Evolutionary conservation across 306 rosid genomes (phyloP).

Genomic region (Cicer chorassanicum): DNA sequence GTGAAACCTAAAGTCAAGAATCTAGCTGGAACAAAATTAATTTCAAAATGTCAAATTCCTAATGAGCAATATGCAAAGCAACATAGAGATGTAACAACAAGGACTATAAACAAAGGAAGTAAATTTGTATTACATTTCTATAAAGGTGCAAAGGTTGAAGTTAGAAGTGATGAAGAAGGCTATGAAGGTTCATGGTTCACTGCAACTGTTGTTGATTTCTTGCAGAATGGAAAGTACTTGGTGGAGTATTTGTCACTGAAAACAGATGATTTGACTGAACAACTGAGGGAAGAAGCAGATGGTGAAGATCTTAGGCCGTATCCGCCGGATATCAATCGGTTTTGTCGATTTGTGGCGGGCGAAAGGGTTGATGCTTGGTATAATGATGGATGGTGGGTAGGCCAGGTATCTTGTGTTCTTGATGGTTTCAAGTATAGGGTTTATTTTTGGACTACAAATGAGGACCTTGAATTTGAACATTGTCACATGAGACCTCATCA

Average conservation of each 20-base stretch:
- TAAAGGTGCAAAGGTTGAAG: conserved; percentile 47
- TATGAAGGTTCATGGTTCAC: conserved; percentile 52
- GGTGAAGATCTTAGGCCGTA: conserved; percentile 49
- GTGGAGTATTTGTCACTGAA: conserved; percentile 53
- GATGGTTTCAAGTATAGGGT: conserved; percentile 42
- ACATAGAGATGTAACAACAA: neutral
- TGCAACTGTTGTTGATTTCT: conserved; percentile 39
- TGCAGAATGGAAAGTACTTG: conserved; percentile 45
- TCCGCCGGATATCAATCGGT: conserved; percentile 45
- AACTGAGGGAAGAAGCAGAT: conserved; percentile 51
- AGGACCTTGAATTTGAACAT: conserved; percentile 49
- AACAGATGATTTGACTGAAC: conserved; percentile 52
- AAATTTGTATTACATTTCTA: conserved; percentile 25
- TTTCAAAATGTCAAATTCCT: conserved; percentile 30
- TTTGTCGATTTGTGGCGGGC: neutral
- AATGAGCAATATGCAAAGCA: conserved; percentile 18
- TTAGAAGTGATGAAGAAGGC: conserved; percentile 57
- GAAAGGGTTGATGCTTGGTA: conserved; percentile 53
- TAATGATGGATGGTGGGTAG: conserved; percentile 63
- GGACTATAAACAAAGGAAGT: conserved; percentile 13
- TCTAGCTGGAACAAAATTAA: conserved; percentile 32
- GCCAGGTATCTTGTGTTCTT: conserved; percentile 45
- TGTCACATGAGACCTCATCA: conserved; percentile 54
- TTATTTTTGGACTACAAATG: conserved; percentile 50
- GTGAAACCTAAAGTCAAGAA: conserved; percentile 33